Evolutionary conservation across 2,329 filamentous ascomycete genomes (phyloP), one percentile per base, ranked within the genome.

Genomic region (Acephala macrosclerotiorum): DNA sequence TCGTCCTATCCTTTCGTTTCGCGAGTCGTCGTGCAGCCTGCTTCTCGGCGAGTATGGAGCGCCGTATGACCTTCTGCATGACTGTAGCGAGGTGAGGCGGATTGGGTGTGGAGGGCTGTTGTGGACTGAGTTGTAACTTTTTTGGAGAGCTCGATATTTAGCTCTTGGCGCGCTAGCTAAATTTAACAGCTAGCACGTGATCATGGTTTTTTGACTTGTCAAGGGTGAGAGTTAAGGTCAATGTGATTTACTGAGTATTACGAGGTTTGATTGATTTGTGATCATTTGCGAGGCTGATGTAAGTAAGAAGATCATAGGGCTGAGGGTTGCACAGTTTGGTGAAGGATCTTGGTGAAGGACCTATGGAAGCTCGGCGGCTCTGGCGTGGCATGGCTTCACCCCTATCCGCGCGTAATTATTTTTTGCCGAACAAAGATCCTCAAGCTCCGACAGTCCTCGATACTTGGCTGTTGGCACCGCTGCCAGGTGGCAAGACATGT

Each of bases 61-160:
- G 87, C 74, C 87, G 87, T 68, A 89, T 82, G 69, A 93, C 83
- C 79, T 90, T 91, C 80, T 93, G 88, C 91, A 93, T 93, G 56
- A 56, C 70, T 71, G 68, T 70, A 71, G 69, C 66, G 58, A 63
- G 61, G 58, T 57, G 61, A 60, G 47, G 25, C 42, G 38, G 42
- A 57, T 55, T 68, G 63, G 60, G 59, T 51, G 64, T 36, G 62
- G 26, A 57, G 51, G 47, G 38, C 14, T 36, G 36, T 20, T 47
- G 33, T 33, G 18, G 42, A 55, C 22, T 14, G 62, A 49, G 64
- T 36, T 53, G 61, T 65, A 56, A 67, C 61, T 69, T 70, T 57
- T 72, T 70, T 66, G 11, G 56, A 60, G 49, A 60, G 49, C 53
- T 66, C 58, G 20, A 53, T 36, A 66, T 68, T 64, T 66, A 26